Conservation (phyloP, 495 filamentous ascomycete genomes). For the Cercophora newfieldiana region DNA sequence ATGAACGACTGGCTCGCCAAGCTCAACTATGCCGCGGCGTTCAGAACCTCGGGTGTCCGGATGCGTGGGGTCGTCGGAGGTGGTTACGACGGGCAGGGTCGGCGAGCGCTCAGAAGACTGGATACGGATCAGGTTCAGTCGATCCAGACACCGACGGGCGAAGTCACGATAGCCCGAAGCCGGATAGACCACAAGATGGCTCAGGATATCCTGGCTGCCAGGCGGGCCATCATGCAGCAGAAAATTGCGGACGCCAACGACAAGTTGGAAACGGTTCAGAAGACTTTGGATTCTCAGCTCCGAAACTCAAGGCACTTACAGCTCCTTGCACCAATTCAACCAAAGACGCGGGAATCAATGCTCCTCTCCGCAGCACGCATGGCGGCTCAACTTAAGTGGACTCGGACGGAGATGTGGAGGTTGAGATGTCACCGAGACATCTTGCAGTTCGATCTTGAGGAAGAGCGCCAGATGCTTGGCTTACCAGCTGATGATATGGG, state of each 20-base stretch:
- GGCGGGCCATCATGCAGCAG: conserved; percentile 75
- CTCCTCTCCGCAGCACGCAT: conserved; percentile 81
- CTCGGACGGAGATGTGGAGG: conserved; percentile 89
- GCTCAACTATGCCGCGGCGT: conserved; percentile 93
- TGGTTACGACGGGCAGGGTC: conserved; percentile 79
- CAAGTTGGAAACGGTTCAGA: conserved; percentile 69
- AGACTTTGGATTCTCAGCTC: conserved; percentile 76
- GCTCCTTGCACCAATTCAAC: conserved; percentile 83
- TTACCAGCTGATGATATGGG: conserved; percentile 30
- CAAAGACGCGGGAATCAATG: conserved; percentile 81
- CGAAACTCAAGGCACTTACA: conserved; percentile 92
- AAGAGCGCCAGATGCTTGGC: conserved; percentile 57
- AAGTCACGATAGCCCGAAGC: conserved; percentile 64
- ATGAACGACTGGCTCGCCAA: conserved; percentile 98
- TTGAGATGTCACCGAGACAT: conserved; percentile 90
- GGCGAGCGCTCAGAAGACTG: conserved; percentile 69
- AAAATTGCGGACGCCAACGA: conserved; percentile 84
- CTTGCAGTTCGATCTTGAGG: conserved; percentile 77
- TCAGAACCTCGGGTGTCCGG: conserved; percentile 86
- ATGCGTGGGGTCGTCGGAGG: conserved; percentile 84
- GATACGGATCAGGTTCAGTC: conserved; percentile 57
- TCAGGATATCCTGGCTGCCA: conserved; percentile 76
- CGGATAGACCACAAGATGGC: conserved; percentile 78
- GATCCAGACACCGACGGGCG: conserved; percentile 67
- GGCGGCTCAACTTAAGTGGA: conserved; percentile 89